Conservation (phyloP, 371 early-diverging fungal species). For the Blakeslea trispora region DNA sequence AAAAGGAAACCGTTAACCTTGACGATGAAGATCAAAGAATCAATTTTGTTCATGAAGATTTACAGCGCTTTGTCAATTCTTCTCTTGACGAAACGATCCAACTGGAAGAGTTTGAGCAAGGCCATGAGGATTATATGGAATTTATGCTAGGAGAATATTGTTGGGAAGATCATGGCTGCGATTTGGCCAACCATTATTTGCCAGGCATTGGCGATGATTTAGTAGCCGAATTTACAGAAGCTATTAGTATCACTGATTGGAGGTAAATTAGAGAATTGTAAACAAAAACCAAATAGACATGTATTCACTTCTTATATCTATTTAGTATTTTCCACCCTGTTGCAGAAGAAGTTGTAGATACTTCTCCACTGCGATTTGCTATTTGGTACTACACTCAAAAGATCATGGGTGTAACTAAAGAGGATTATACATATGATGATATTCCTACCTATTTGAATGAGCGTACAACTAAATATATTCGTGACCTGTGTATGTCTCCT, state of each 20-base stretch:
- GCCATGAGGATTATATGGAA: conserved; percentile 44
- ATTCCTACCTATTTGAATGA: conserved; percentile 48
- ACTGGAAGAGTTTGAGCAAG: conserved; percentile 42
- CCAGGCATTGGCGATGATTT: conserved; percentile 62
- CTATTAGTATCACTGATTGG: conserved; percentile 65
- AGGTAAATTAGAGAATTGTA: conserved; percentile 33
- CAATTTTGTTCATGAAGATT: conserved; percentile 49
- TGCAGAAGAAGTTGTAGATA: conserved; percentile 58
- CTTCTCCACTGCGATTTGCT: conserved; percentile 62
- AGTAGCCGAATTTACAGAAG: conserved; percentile 62
- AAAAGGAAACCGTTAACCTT: background rate
- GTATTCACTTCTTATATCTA: conserved; percentile 1
- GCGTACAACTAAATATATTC: conserved; percentile 52
- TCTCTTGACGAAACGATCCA: conserved; percentile 14
- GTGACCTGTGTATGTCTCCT: conserved; percentile 49
- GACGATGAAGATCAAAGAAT: background rate
- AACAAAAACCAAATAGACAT: too few species aligned
- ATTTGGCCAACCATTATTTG: conserved; percentile 61
- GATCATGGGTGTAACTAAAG: conserved; percentile 61
- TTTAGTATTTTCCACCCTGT: conserved; percentile 48
- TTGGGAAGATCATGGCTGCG: conserved; percentile 71
- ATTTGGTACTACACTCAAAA: conserved; percentile 67
- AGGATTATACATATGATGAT: conserved; percentile 63
- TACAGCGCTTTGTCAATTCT: conserved; percentile 47
- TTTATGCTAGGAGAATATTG: conserved; percentile 65